Percentiles rank a stretch among this genome's conserved stretches.
Conservation (phyloP, 371 early-diverging fungal species). For the Zopfochytrium polystomum region DNA sequence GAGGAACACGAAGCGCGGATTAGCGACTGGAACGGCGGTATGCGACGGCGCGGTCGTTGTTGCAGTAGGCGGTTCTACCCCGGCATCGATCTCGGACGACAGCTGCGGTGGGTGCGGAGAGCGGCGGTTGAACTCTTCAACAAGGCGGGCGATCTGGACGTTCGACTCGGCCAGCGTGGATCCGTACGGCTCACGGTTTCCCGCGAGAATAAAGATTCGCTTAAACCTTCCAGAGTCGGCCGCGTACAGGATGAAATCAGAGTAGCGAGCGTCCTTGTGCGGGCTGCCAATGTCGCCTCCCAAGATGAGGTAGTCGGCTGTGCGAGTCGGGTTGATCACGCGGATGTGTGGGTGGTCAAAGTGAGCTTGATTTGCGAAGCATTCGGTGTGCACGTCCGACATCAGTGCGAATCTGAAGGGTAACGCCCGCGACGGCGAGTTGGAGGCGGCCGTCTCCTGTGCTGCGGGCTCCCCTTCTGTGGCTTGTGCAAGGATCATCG, state of each 20-base stretch:
- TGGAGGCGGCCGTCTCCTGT: too few relatives aligned
- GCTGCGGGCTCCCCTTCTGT: too few relatives aligned
- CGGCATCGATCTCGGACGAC: too few relatives aligned
- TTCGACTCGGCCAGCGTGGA: neutral
- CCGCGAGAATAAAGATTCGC: neutral
- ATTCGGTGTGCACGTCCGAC: constrained; percentile 6
- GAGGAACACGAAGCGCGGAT: too few relatives aligned
- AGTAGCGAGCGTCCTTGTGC: neutral
- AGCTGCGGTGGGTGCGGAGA: neutral
- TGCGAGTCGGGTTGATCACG: neutral
- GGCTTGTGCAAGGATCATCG: too few relatives aligned
- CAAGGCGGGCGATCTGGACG: neutral
- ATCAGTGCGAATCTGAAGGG: neutral
- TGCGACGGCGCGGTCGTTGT: too few relatives aligned
- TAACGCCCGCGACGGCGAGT: too few relatives aligned
- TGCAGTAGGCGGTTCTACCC: too few relatives aligned
- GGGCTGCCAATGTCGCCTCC: constrained; percentile 6
- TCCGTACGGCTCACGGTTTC: constrained; percentile 7
- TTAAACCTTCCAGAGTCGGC: neutral
- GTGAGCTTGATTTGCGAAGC: neutral
- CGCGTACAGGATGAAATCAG: neutral
- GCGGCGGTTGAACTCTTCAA: neutral
- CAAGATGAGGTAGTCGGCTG: neutral
- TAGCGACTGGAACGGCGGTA: too few relatives aligned
- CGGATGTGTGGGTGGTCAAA: neutral